phyloP scores from a whole-genome alignment of 2,329 filamentous ascomycete species.

The Dendryphion nanum region DNA sequence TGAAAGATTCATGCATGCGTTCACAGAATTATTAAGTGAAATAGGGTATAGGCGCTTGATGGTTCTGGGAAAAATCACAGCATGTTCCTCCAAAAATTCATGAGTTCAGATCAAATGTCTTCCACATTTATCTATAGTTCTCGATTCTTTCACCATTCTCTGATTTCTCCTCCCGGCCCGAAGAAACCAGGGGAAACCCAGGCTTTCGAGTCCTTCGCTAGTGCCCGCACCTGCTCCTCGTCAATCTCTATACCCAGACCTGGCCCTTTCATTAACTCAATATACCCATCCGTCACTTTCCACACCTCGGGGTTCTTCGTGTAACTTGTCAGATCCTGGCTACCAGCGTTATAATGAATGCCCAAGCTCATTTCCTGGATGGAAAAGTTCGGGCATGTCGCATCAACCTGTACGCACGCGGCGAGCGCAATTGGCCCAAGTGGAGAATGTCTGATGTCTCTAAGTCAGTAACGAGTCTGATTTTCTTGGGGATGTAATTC shows the following conservation, averaged over 20 bases:
- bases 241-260: slow-evolving; percentile 69
- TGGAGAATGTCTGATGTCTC: too few species aligned
- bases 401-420: slow-evolving; percentile 66
- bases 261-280: slow-evolving; percentile 58
- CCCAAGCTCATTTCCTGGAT: slow-evolving; percentile 79
- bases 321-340: slow-evolving; percentile 55
- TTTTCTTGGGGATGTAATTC: too few species aligned
- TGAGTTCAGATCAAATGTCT: too few species aligned
- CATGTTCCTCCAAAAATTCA: too few species aligned
- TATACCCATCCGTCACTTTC: slow-evolving; percentile 64
- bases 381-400: slow-evolving; percentile 60
- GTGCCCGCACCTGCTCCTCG: slow-evolving; percentile 63
- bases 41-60: too few species aligned
- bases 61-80: too few species aligned
- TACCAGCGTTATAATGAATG: slow-evolving; percentile 69
- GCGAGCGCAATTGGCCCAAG: slow-evolving; percentile 72
- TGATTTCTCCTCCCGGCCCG: slow-evolving; percentile 64
- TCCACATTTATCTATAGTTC: too few species aligned
- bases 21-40: too few species aligned
- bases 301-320: slow-evolving; percentile 64
- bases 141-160: slow-evolving; percentile 66
- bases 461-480: too few species aligned
- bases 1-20: too few species aligned
- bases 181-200: slow-evolving; percentile 68
- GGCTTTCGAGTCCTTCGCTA: slow-evolving; percentile 58